Percentiles rank a stretch among this genome's conserved stretches.
These are phyloP conservation scores for Suillus subaureus DNA, from an alignment of 768 basidiomycete genomes.

Conservation along the genomic window DNA sequence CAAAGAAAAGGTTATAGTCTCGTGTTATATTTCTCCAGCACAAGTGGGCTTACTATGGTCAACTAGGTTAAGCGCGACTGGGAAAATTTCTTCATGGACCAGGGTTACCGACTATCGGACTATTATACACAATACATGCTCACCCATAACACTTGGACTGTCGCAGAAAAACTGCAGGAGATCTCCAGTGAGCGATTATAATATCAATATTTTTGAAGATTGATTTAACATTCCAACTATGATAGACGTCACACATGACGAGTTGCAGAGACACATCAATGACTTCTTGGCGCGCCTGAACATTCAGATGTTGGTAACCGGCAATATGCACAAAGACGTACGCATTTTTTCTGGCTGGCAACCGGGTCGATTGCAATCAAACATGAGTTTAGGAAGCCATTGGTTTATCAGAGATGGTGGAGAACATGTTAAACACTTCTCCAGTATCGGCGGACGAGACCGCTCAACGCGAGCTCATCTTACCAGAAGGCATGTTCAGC, in stretches of 20 bases:
- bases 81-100: constrained; percentile 85
- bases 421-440: constrained; percentile 60
- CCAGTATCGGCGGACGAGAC: constrained; percentile 59
- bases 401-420: constrained; percentile 68
- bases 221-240: neutral
- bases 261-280: constrained; percentile 63
- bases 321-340: constrained; percentile 86
- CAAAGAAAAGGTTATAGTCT: constrained; percentile 71
- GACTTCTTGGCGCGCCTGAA: constrained; percentile 65
- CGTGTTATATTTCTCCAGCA: constrained; percentile 1
- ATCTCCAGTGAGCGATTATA: constrained; percentile 60
- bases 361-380: neutral
- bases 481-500: constrained; percentile 60
- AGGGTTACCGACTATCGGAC: constrained; percentile 79
- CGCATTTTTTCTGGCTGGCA: constrained; percentile 26
- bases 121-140: constrained; percentile 75
- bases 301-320: constrained; percentile 74
- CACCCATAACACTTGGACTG: constrained; percentile 71
- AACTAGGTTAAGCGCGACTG: constrained; percentile 71
- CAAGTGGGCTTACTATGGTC: constrained; percentile 7
- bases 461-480: constrained; percentile 58
- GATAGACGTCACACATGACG: constrained; percentile 69
- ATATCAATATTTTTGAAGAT: neutral
- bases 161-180: constrained; percentile 75
- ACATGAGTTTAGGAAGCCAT: constrained; percentile 66